Conservation (phyloP, 768 basidiomycete genomes). For the Botryobasidium botryosum region DNA sequence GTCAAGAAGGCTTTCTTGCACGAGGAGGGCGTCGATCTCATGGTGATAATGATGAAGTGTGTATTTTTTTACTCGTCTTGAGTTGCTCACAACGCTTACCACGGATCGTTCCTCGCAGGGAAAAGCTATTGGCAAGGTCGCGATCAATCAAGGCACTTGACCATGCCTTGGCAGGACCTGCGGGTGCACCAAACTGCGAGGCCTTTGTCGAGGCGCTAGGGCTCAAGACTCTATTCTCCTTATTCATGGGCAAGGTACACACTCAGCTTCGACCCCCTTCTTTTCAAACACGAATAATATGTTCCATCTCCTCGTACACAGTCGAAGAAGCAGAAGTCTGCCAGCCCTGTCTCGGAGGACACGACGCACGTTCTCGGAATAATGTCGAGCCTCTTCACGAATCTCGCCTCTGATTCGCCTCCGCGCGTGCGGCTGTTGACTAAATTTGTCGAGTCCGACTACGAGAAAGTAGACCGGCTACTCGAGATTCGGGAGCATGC, state of each 20-base stretch:
- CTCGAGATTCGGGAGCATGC: slow-evolving; percentile 72
- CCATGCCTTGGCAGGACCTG: slow-evolving; percentile 68
- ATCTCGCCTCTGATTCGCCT: slow-evolving; percentile 70
- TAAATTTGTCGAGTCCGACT: slow-evolving; percentile 86
- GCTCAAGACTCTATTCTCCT: slow-evolving; percentile 75
- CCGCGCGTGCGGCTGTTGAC: slow-evolving; percentile 65
- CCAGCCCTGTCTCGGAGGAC: slow-evolving; percentile 53
- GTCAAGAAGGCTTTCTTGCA: slow-evolving; percentile 73
- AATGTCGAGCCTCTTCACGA: slow-evolving; percentile 72
- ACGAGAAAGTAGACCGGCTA: slow-evolving; percentile 89
- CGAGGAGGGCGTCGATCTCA: slow-evolving; percentile 87
- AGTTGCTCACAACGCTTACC: slow-evolving; percentile 7
- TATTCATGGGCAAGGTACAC: slow-evolving; percentile 85
- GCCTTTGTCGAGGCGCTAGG: slow-evolving; percentile 78
- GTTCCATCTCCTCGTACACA: slow-evolving; percentile 12
- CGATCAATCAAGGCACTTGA: slow-evolving; percentile 83
- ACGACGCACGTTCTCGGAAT: slow-evolving; percentile 77
- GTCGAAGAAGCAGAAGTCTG: slow-evolving; percentile 48
- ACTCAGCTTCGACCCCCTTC: slow-evolving; percentile 1
- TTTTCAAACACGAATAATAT: slow-evolving; percentile 3
- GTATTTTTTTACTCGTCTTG: slow-evolving; percentile 14
- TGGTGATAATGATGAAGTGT: slow-evolving; percentile 97
- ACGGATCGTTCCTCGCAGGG: slow-evolving; percentile 29
- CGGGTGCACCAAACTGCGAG: slow-evolving; percentile 55
- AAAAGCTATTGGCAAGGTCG: slow-evolving; percentile 64